Evolutionary conservation across 306 rosid species (phyloP), one percentile per base, ranked within the genome.

Genomic region (Dalbergia oliveri): DNA sequence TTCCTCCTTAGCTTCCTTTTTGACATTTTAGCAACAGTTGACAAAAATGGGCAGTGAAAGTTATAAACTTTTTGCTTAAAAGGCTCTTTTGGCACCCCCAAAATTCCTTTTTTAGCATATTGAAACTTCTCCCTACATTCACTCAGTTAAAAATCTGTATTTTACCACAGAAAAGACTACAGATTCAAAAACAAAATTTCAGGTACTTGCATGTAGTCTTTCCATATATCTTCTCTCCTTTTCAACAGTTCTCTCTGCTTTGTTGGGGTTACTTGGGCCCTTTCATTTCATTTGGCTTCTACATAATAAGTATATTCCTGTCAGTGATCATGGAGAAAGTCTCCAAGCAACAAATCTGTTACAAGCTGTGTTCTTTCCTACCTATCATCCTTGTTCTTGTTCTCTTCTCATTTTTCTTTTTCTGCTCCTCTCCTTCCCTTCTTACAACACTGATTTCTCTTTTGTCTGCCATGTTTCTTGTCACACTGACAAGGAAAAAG

Each of bases 271-370:
- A 12, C 4, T 9, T 18, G 4, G 66, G 66, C 6, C n/a, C 34
- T 26, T 66, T 49, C 19, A 31, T 50, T 53, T 50, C 54, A 16
- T 72, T 53, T 37, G 77, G 77, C 66, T 72, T 72, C 37, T 18
- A 56, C 39, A 15, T 41, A 26, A 43, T 5, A 56, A 57, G 77
- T 56, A 19, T 12, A 56, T 47, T 45, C 33, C 50, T 35, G 78
- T 31, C 49, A 56, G 49, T 72, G 81, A 67, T 35, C 16, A 89
- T 91, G 97, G 88, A 81, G 53, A 80, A 82, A 81, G 61, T 70
- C 75, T 69, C 80, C 63, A 59, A 77, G 74, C 83, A 72, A 53
- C 73, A 70, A 15, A 62, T 57, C 54, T 66, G 43, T 80, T 58
- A 50, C 75, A 79, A 80, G 11, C 41, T 77, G 14, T 21, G 61